phyloP scores from a whole-genome alignment of 2,329 filamentous ascomycete genomes.

The Beauveria caledonica region DNA sequence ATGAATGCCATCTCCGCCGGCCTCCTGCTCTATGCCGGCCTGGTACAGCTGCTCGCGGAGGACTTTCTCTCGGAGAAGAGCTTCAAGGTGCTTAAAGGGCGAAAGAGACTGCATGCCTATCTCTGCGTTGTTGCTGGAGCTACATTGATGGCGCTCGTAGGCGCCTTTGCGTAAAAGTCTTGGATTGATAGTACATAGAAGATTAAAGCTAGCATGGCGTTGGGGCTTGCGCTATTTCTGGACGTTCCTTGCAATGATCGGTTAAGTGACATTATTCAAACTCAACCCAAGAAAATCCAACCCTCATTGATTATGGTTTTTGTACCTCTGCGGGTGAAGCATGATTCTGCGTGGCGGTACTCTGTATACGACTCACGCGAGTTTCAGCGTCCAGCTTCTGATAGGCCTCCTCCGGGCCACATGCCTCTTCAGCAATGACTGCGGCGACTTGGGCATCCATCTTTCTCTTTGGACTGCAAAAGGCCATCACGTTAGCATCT shows the following conservation, averaged over 20 bases:
- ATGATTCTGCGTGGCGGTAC: not conserved
- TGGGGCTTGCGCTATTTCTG: not conserved
- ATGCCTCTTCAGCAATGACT: not conserved
- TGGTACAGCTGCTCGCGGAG: slow-evolving; percentile 78
- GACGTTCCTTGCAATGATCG: not conserved
- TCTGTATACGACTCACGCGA: not conserved
- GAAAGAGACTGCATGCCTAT: slow-evolving; percentile 53
- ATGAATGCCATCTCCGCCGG: slow-evolving; percentile 83
- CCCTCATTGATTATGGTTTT: not conserved
- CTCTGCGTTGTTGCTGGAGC: slow-evolving; percentile 56
- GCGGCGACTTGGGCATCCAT: slow-evolving; percentile 1
- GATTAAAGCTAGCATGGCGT: slow-evolving; percentile 2
- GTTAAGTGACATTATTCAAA: not conserved
- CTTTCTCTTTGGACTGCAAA: slow-evolving; percentile 9
- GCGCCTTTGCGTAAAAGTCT: slow-evolving; percentile 55
- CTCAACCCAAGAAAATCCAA: too few species aligned
- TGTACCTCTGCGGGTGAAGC: not conserved
- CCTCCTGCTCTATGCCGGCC: slow-evolving; percentile 69
- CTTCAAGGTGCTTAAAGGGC: slow-evolving; percentile 57
- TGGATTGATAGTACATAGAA: not conserved
- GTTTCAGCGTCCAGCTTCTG: slow-evolving; percentile 1
- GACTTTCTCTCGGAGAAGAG: slow-evolving; percentile 74
- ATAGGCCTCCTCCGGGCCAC: not conserved
- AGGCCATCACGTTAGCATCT: not conserved
- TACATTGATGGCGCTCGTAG: slow-evolving; percentile 61